Evolutionary conservation across 257 asterid species (phyloP).

Genomic region (Avicennia marina): DNA sequence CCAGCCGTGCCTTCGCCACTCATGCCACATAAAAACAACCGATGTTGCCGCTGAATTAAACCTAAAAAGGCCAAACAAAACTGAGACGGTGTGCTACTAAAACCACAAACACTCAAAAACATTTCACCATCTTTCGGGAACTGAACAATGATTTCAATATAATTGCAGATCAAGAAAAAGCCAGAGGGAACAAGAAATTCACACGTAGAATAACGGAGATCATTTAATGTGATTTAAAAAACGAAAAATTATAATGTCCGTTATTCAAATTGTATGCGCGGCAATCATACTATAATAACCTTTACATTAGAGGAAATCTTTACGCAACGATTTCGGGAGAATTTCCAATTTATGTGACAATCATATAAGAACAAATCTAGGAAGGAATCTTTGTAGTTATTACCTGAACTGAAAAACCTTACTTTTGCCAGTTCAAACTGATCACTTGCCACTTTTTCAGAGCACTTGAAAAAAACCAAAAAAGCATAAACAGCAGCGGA

Average conservation of each 20-base stretch:
- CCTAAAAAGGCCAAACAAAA: neutral
- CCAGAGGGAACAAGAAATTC: too few species aligned
- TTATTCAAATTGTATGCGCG: neutral
- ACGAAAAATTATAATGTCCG: neutral
- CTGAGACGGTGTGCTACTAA: neutral
- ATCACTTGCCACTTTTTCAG: neutral
- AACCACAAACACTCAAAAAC: neutral
- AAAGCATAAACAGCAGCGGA: neutral
- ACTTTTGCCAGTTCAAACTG: neutral
- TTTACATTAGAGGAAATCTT: neutral
- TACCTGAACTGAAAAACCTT: neutral
- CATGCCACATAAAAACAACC: conserved; percentile 17
- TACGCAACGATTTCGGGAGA: neutral
- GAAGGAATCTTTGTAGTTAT: neutral
- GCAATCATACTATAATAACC: neutral
- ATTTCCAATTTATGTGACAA: neutral
- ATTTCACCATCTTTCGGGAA: neutral
- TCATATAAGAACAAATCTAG: conserved; percentile 1
- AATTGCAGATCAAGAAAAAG: neutral
- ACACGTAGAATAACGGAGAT: too few species aligned
- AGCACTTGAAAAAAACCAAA: neutral
- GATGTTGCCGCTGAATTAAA: conserved; percentile 3
- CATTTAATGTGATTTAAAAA: too few species aligned
- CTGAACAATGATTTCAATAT: neutral
- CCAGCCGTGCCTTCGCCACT: conserved; percentile 29